Evolutionary conservation across 1,284 basidiomycete genomes (phyloP).

Genomic region (Irpex rosettiformis): DNA sequence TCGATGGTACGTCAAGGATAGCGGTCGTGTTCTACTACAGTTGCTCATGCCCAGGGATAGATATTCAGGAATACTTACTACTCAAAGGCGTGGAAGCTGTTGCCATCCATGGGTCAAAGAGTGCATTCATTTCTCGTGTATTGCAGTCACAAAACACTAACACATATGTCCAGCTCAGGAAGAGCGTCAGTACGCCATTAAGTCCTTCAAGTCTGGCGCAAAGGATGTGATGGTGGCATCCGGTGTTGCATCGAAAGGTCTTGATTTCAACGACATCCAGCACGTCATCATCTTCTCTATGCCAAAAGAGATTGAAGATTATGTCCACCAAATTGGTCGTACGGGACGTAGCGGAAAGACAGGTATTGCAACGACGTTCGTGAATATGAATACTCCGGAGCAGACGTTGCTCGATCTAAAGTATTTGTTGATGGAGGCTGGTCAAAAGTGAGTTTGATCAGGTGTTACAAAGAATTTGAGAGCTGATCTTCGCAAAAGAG

Average conservation of each 20-base stretch:
- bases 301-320: conserved; percentile 99
- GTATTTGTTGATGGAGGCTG: conserved; percentile 95
- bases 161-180: conserved; percentile 73
- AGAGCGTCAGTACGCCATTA: conserved; percentile 98
- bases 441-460: conserved; percentile 74
- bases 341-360: conserved; percentile 98
- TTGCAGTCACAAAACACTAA: background rate
- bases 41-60: conserved; percentile 36
- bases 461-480: too few relatives aligned
- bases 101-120: conserved; percentile 97
- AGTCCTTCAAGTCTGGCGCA: conserved; percentile 92
- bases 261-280: conserved; percentile 98
- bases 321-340: conserved; percentile 97
- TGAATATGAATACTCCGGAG: conserved; percentile 95
- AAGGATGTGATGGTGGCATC: conserved; percentile 99
- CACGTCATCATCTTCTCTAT: conserved; percentile 98
- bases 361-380: conserved; percentile 99
- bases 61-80: conserved; percentile 97
- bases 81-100: conserved; percentile 98
- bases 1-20: conserved; percentile 67
- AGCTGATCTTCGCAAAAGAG: conserved; percentile 45
- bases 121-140: conserved; percentile 40
- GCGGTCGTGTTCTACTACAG: background rate
- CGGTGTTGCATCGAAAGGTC: conserved; percentile 94
- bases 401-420: conserved; percentile 97